Evolutionary conservation across 1,139 yeast species (phyloP), one percentile per base, ranked within the genome.

Genomic region (Blastobotrys proliferans): DNA sequence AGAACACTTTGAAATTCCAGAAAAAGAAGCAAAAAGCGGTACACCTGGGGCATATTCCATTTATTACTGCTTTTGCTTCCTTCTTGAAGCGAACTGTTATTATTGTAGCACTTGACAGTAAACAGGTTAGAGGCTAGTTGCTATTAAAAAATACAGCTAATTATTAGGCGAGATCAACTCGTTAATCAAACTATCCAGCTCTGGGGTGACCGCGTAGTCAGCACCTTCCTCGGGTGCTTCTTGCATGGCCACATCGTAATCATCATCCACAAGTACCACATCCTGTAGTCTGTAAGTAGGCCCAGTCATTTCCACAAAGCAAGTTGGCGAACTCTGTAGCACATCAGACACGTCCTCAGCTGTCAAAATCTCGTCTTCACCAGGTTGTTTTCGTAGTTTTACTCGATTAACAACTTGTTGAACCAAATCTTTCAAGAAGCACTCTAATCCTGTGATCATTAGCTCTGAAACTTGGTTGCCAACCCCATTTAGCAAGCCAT

Each of bases 401-500:
- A 39, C 45, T 4, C 43, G 42, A 21, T 55, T 52, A n/a, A 51
- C 56, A 1, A 90, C 79, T 52, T 78, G 77, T 58, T 87, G 94
- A 13, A 92, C 66, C 4, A 92, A 70, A 50, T 77, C 77, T 54
- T 83, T 83, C 48, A 92, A 64, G 63, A 88, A 92, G 33, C 76
- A 70, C 56, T 90, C 97, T 34, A 92, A 67, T 0, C 96, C 97
- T 10, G 84, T 67, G 21, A 81, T 69, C 51, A 90, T 62, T n/a
- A 92, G 70, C 48, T 88, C 95, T 24, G 86, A 76, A 1, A 84
- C 86, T 14, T 79, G 81, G 11, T 80, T 72, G 43, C 79, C 83
- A 16, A 90, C 70, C 8, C 83, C 81, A 0, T 95, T 95, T 0
- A 92, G 74, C n/a, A 92, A 67, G 0, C 98, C 98, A 59, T 88